phyloP scores from a whole-genome alignment of 1,139 yeast genomes.

The Geotrichum klebahnii region DNA sequence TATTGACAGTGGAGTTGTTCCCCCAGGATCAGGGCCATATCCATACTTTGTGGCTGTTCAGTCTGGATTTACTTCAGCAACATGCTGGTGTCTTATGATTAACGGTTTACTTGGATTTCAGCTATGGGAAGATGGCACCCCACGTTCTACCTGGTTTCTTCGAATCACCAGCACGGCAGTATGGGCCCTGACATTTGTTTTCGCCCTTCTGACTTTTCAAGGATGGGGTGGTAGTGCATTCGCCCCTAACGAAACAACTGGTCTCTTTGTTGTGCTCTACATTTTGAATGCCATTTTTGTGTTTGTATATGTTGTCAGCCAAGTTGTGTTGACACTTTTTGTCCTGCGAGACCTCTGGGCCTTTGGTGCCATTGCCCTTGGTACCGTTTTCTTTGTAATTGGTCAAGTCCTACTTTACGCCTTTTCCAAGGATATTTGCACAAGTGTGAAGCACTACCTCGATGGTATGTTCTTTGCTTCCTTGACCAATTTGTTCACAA shows the following conservation, averaged over 20 bases:
- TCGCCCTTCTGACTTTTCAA: constrained; percentile 21
- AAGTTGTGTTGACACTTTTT: constrained; percentile 60
- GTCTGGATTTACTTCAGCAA: constrained; percentile 65
- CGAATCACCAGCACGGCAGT: constrained; percentile 49
- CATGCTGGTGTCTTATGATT: constrained; percentile 63
- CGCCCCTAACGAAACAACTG: constrained; percentile 50
- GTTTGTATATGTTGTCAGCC: constrained; percentile 61
- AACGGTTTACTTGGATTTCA: constrained; percentile 83
- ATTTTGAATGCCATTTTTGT: constrained; percentile 66
- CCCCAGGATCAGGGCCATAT: constrained; percentile 72
- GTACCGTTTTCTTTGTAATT: constrained; percentile 67
- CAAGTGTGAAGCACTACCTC: constrained; percentile 71
- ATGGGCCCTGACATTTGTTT: constrained; percentile 60
- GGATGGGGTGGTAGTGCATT: constrained; percentile 19
- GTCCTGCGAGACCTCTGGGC: constrained; percentile 82
- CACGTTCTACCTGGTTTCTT: constrained; percentile 46
- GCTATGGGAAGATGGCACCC: constrained; percentile 90
- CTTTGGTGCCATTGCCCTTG: constrained; percentile 70
- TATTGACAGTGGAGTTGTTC: constrained; percentile 89
- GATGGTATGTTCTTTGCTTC: constrained; percentile 89
- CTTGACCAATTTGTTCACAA: constrained; percentile 68
- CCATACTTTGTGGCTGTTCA: constrained; percentile 86
- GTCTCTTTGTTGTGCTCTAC: constrained; percentile 64
- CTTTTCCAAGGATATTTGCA: constrained; percentile 62
- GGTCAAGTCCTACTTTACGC: constrained; percentile 76